phyloP scores from a whole-genome alignment of 352 stramenopile species.

The Pythium rishiriense region DNA sequence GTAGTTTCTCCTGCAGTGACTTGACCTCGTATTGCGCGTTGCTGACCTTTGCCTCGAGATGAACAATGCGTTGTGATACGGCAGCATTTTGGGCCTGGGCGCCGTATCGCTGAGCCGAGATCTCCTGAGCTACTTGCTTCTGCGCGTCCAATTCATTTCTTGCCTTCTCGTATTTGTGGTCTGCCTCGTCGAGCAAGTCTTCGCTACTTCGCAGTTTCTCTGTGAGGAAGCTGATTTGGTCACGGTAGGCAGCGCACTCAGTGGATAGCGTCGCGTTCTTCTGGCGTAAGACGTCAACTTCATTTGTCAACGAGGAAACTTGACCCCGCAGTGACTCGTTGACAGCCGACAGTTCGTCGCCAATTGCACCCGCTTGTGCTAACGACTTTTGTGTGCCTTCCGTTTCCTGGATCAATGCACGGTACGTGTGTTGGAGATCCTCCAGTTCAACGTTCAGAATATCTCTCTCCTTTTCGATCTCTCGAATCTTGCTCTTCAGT shows the following conservation, averaged over 20 bases:
- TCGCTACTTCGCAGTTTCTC: conserved; percentile 66
- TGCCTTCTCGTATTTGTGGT: conserved; percentile 30
- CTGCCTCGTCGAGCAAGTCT: conserved; percentile 36
- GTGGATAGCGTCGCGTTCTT: conserved; percentile 59
- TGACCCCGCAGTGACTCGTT: conserved; percentile 75
- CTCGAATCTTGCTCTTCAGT: conserved; percentile 58
- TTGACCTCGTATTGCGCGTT: conserved; percentile 70
- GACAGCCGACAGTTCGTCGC: conserved; percentile 59
- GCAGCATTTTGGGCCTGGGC: conserved; percentile 72
- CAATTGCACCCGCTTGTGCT: conserved; percentile 46
- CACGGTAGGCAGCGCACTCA: conserved; percentile 61
- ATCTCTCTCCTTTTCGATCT: conserved; percentile 68
- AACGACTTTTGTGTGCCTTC: conserved; percentile 67
- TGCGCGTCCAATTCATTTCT: conserved; percentile 56
- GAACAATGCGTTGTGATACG: conserved; percentile 73
- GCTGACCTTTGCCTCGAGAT: conserved; percentile 76
- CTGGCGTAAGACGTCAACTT: conserved; percentile 46
- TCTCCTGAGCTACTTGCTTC: conserved; percentile 71
- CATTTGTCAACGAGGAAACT: conserved; percentile 54
- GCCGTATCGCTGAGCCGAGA: conserved; percentile 76
- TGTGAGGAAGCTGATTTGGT: conserved; percentile 81
- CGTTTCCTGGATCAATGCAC: conserved; percentile 67
- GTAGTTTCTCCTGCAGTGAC: conserved; percentile 60
- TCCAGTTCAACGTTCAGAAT: conserved; percentile 75
- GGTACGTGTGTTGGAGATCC: conserved; percentile 73